Base-by-base conservation (phyloP, 352 stramenopile species). In the Phytophthora aleatoria region DNA sequence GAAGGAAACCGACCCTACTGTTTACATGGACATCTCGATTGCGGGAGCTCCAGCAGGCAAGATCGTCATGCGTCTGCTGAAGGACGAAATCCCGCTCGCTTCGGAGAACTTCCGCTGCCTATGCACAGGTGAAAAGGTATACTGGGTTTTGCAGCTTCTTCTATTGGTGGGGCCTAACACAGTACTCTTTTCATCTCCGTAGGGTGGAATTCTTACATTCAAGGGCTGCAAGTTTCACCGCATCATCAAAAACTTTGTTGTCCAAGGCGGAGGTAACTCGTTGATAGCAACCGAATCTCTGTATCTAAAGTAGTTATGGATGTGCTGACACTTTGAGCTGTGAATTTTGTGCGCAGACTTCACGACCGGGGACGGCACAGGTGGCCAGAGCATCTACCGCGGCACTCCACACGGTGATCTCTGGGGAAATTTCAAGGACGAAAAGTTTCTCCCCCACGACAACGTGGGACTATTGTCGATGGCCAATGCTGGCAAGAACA, bases 21-120 rank as follows among this genome's bases (percentile, higher is more conserved):
- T 99, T 55, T 99, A 97, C 76, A 97, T 99, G 64, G 96, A 99
- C 73, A 87, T 99, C 56, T 85, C 81, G 15, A 91, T 99, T 44
- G 85, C 84, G 28, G 86, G 79, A 11, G 74, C 79, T 33, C 74
- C 83, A 12, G 79, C 88, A 1, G 97, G 97, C 27, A 77, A 95
- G 27, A 92, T 99, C 56, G 95, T 98, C 64, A 92, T 99, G 79
- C 93, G 98, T 64, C 79, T 99, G 24, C 97, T 98, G 16, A 92
- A 91, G 52, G 90, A 98, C 74, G 73, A 88, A 50, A 94, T 91
- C 30, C 97, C 97, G 15, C 95, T 97, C 59, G 97, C 97, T 45
- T 95, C 93, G 13, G 95, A 99, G 65, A 99, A 99, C 71, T 99
- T 99, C 71, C 84, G 83, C 12, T 90, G 76, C 30, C 61, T 92